phyloP scores from a whole-genome alignment of 2,329 filamentous ascomycete genomes.

The Neopestalotiopsis rosae region DNA sequence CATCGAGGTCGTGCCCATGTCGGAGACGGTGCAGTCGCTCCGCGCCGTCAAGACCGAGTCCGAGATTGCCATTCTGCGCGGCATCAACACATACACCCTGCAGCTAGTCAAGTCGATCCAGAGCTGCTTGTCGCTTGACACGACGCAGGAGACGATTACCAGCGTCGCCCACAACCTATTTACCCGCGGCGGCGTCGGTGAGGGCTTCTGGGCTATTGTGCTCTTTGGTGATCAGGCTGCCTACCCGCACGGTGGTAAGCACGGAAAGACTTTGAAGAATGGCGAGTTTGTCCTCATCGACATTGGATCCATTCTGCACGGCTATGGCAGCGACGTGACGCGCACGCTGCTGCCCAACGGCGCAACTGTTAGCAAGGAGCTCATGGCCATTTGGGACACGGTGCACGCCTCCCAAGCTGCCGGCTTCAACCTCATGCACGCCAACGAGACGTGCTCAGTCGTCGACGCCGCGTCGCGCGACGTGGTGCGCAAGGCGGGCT shows the following conservation, averaged over 20 bases:
- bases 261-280: constrained; percentile 30
- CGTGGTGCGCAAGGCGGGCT: constrained; percentile 29
- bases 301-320: constrained; percentile 34
- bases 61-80: constrained; percentile 33
- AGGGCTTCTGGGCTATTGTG: constrained; percentile 35
- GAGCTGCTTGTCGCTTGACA: constrained; percentile 30
- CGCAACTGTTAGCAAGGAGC: constrained; percentile 27
- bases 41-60: constrained; percentile 34
- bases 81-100: constrained; percentile 35
- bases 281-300: constrained; percentile 36
- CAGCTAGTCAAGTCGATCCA: constrained; percentile 34
- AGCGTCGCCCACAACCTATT: constrained; percentile 28
- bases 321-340: constrained; percentile 36
- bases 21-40: constrained; percentile 28
- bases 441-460: constrained; percentile 33
- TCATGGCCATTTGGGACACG: constrained; percentile 32
- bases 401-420: constrained; percentile 31
- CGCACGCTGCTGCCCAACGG: constrained; percentile 32
- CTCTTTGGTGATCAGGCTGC: constrained; percentile 35
- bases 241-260: constrained; percentile 35
- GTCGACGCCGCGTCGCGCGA: constrained; percentile 34
- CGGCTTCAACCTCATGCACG: constrained; percentile 31
- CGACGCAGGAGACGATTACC: constrained; percentile 33
- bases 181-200: constrained; percentile 30
- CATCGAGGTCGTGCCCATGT: constrained; percentile 35